Evolutionary conservation across 2,329 filamentous ascomycete genomes (phyloP).

Genomic region (Epichloe coenophiala): DNA sequence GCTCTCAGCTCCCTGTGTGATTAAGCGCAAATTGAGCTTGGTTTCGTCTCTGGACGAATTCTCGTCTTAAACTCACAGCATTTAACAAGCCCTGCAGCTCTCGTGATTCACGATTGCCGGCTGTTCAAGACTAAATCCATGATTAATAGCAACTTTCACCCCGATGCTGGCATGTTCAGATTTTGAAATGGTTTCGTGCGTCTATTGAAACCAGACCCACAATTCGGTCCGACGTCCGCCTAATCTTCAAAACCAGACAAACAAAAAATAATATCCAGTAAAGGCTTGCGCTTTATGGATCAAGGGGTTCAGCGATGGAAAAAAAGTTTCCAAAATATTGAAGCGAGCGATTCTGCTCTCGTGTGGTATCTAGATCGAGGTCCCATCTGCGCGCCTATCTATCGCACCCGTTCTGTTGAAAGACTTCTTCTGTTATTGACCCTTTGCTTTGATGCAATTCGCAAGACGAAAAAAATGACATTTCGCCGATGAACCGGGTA

Average conservation of each 20-base stretch:
- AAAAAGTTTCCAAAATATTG: not conserved
- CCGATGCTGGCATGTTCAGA: too few species aligned
- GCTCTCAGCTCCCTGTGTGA: too few species aligned
- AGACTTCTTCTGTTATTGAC: not conserved
- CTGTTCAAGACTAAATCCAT: too few species aligned
- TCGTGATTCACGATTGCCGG: too few species aligned
- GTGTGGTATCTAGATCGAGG: not conserved
- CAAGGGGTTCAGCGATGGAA: not conserved
- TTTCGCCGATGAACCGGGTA: constrained; percentile 45
- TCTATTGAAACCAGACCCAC: not conserved
- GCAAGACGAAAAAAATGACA: constrained; percentile 54
- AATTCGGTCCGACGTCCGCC: not conserved
- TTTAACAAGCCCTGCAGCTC: too few species aligned
- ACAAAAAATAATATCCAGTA: too few species aligned
- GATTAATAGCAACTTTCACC: too few species aligned
- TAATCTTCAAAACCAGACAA: not conserved
- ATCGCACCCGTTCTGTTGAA: not conserved
- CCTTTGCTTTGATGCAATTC: not conserved
- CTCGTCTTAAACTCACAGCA: too few species aligned
- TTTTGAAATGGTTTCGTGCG: not conserved
- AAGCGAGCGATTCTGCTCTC: not conserved
- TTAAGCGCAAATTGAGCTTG: too few species aligned
- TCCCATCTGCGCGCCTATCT: not conserved
- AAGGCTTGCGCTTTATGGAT: not conserved
- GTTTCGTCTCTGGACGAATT: too few species aligned